A percentile compares a stretch with the other conserved stretches of the same genome.
phyloP scores from a whole-genome alignment of 192 early-diverging fungal species.

The Podila horticola region DNA sequence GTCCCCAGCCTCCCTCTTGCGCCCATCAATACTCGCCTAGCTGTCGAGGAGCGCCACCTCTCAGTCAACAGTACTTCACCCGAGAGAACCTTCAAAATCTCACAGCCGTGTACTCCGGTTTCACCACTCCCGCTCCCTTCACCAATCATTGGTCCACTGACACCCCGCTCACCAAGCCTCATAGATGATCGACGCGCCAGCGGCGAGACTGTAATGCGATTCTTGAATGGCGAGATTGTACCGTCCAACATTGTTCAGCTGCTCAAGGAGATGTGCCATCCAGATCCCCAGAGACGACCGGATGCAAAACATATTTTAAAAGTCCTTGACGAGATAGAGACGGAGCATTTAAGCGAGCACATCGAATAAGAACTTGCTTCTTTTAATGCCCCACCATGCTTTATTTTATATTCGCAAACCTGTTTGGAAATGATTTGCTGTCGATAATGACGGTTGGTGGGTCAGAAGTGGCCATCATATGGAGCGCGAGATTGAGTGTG shows the following conservation, averaged over 20 bases:
- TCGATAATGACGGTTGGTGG: slow-evolving; percentile 38
- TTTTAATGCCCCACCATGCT: not conserved
- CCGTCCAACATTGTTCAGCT: slow-evolving; percentile 17
- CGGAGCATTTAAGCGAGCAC: not conserved
- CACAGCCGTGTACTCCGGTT: slow-evolving; percentile 25
- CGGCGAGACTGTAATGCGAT: slow-evolving; percentile 42
- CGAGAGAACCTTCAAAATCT: not conserved
- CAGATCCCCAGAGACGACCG: slow-evolving; percentile 29
- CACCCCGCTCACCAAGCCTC: slow-evolving; percentile 13
- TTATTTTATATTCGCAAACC: slow-evolving; percentile 19
- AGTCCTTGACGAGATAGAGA: slow-evolving; percentile 21
- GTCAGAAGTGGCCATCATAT: slow-evolving; percentile 47
- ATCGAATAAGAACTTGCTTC: too few relatives aligned
- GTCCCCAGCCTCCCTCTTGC: slow-evolving; percentile 8
- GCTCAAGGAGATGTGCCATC: slow-evolving; percentile 44
- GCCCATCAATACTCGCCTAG: slow-evolving; percentile 36
- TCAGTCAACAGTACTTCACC: not conserved
- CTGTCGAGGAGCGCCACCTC: slow-evolving; percentile 3
- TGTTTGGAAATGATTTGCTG: slow-evolving; percentile 29
- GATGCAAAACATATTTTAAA: slow-evolving; percentile 17
- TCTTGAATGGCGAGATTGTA: slow-evolving; percentile 48
- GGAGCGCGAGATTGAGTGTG: slow-evolving; percentile 45
- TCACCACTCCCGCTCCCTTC: slow-evolving; percentile 41
- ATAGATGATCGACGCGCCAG: slow-evolving; percentile 37
- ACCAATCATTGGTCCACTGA: slow-evolving; percentile 15